phyloP scores from a whole-genome alignment of 495 filamentous ascomycete species.

The Cairneyella variabilis region DNA sequence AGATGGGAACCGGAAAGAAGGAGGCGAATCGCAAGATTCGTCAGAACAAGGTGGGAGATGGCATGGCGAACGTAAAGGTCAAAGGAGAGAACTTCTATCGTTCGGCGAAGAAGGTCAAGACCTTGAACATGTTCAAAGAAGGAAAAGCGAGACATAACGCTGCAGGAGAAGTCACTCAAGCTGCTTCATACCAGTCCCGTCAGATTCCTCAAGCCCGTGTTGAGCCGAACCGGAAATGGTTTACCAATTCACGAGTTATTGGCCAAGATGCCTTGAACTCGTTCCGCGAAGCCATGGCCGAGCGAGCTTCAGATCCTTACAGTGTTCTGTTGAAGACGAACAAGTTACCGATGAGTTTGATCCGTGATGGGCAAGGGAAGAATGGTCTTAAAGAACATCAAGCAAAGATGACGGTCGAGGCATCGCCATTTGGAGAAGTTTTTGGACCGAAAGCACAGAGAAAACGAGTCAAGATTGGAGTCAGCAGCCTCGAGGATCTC shows the following conservation, averaged over 20 bases:
- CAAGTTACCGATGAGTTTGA: conserved; percentile 84
- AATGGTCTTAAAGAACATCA: conserved; percentile 88
- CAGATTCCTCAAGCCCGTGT: conserved; percentile 80
- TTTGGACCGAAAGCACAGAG: conserved; percentile 92
- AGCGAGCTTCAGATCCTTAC: conserved; percentile 86
- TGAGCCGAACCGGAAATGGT: conserved; percentile 86
- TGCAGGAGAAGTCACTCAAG: conserved; percentile 67
- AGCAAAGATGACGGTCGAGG: conserved; percentile 91
- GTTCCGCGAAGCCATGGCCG: conserved; percentile 90
- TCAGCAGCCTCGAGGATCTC: conserved; percentile 75
- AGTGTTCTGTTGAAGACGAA: conserved; percentile 89
- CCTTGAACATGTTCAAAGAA: conserved; percentile 82
- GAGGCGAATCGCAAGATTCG: conserved; percentile 73
- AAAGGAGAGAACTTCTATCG: conserved; percentile 92
- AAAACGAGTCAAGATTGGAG: conserved; percentile 84
- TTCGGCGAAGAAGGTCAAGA: conserved; percentile 81
- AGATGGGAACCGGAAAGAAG: conserved; percentile 95
- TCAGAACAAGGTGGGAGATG: conserved; percentile 77
- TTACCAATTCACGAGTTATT: conserved; percentile 56
- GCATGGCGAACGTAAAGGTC: conserved; percentile 82
- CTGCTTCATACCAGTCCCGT: conserved; percentile 78
- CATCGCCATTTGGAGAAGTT: conserved; percentile 77
- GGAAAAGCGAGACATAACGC: conserved; percentile 74
- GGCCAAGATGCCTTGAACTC: conserved; percentile 66
- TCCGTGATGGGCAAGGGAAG: conserved; percentile 59